phyloP scores from a whole-genome alignment of 169 alveolate species.

The Miamiensis avidus region DNA sequence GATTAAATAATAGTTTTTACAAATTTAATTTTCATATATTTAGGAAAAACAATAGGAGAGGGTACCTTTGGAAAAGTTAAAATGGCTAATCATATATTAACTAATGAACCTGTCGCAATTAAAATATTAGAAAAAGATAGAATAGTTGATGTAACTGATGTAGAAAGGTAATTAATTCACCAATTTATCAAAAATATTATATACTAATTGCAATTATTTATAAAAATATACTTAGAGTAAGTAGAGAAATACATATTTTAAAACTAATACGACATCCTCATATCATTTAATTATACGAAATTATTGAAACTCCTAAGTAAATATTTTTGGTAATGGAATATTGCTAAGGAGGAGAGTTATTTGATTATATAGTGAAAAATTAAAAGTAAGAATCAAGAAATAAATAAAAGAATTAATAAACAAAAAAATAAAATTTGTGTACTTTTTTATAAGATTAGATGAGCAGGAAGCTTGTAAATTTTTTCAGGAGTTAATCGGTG shows the following conservation, averaged over 20 bases:
- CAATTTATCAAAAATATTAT: too few relatives aligned
- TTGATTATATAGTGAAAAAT: conserved; percentile 66
- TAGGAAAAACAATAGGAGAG: conserved; percentile 88
- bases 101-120: conserved; percentile 85
- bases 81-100: conserved; percentile 88
- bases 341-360: conserved; percentile 79
- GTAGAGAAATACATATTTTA: conserved; percentile 89
- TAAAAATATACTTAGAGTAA: conserved; percentile 55
- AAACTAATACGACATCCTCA: conserved; percentile 76
- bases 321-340: conserved; percentile 79
- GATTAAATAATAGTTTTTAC: too few relatives aligned
- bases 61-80: conserved; percentile 94
- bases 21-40: too few relatives aligned
- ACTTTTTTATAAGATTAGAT: conserved; percentile 56
- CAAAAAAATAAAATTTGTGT: conserved; percentile 29
- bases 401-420: conserved; percentile 11
- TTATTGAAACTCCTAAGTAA: conserved; percentile 53
- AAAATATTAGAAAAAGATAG: conserved; percentile 81
- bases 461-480: conserved; percentile 82
- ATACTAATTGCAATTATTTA: too few relatives aligned
- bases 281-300: conserved; percentile 75
- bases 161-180: conserved; percentile 47
- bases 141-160: conserved; percentile 88
- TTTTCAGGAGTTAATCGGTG: conserved; percentile 78
- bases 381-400: conserved; percentile 20